Evolutionary conservation across 2,329 filamentous ascomycete species (phyloP).

Genomic region (Fragosphaeria purpurea): DNA sequence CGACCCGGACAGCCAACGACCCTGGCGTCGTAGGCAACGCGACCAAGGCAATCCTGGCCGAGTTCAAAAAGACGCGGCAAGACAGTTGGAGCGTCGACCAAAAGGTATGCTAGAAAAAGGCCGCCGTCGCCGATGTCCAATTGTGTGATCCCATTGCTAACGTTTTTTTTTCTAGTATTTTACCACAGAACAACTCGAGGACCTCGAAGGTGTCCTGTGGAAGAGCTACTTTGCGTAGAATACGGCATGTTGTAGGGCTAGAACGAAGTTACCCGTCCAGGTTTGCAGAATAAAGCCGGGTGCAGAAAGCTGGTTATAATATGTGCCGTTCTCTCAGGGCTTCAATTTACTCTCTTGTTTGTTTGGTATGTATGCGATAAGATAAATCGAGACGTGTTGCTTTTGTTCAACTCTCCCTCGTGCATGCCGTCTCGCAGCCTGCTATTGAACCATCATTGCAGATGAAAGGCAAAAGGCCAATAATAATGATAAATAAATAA

Average conservation of each 20-base stretch:
- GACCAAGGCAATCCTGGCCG: constrained; percentile 84
- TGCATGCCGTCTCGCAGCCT: too few relatives aligned
- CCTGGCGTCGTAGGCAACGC: constrained; percentile 90
- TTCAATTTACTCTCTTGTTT: not conserved
- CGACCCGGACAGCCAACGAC: constrained; percentile 75
- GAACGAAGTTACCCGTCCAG: too few relatives aligned
- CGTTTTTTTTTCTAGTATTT: constrained; percentile 49
- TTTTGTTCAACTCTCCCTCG: too few relatives aligned
- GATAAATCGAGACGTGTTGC: too few relatives aligned
- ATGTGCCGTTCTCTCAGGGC: too few relatives aligned
- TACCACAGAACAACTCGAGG: constrained; percentile 83
- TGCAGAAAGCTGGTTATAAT: too few relatives aligned
- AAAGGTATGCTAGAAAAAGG: constrained; percentile 51
- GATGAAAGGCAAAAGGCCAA: too few relatives aligned
- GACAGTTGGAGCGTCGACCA: constrained; percentile 98
- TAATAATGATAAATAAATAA: too few relatives aligned
- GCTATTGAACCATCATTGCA: too few relatives aligned
- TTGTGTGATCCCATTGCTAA: not conserved
- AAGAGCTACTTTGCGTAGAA: constrained; percentile 92
- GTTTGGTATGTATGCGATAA: not conserved
- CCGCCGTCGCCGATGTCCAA: not conserved
- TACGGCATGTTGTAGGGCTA: too few relatives aligned
- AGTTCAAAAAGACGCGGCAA: constrained; percentile 99
- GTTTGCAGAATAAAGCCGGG: too few relatives aligned
- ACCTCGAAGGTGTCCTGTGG: constrained; percentile 93